Evolutionary conservation across 2,329 filamentous ascomycete genomes (phyloP), one percentile per base, ranked within the genome.

Genomic region (Paecilomyces fulvus): DNA sequence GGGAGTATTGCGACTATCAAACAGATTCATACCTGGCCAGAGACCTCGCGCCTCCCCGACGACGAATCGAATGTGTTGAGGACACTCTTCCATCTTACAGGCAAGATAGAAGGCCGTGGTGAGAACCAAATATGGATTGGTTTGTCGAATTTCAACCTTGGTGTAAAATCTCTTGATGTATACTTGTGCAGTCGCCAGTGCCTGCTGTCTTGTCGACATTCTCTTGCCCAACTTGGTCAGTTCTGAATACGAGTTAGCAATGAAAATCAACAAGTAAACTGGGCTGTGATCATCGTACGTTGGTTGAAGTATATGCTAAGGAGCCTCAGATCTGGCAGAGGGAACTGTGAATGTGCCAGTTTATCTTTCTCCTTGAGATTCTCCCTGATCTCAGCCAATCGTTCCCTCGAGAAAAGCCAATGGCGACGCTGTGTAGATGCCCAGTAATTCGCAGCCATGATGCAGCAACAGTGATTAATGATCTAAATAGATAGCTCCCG

Each of bases 41-140:
- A 95, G 80, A 57, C 87, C 83, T 31, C 90, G 85, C 3, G 92
- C 90, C 72, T 99, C 94, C 51, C 85, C 87, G 10, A 94, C 86
- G 57, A 99, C 87, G 61, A 95, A 83, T 30, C 94, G 84, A 66
- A 99, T 97, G 71, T 99, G 94, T 71, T 97, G 92, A 2, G 94
- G 94, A 53, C 87, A 92, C 73, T 99, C 94, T 72, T 99, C 94
- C 84, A 95, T 96, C 75, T 99, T 99, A 77, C 91, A 96, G 20
- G 94, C 92, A 33, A 99, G 79, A 71, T 99, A 99, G 59, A 97
- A 82, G 4, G 92, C 89, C 1, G 94, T 97, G n/a, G 91, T 87
- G 61, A 96, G 82, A 57, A 97, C 85, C 33, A 97, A 84, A 69
- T 95, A 96, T 3, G 92, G 91, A 65, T 97, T 99, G 51, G 92